Base-by-base conservation (phyloP, 805 yeast genomes). In the Myxozyma vanderwaltii region DNA sequence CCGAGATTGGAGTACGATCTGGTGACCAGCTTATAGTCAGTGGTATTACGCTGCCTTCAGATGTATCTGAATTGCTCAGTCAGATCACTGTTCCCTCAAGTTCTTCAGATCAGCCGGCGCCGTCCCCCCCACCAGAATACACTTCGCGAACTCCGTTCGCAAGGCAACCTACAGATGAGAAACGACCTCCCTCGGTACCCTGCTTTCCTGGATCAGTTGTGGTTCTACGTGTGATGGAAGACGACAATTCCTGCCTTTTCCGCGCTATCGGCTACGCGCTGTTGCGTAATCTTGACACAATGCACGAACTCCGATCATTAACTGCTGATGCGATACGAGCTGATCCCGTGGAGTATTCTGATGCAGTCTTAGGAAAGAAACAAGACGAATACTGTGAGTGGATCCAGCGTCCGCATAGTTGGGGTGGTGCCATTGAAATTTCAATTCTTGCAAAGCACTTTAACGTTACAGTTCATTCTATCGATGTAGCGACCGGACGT, bases 341-440 rank as follows among this genome's bases (percentile, higher is more conserved):
- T 2, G 74, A 82, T 58, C 77, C 80, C 21, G 73, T 71, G 0
- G 77, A 75, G 17, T 87, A 82, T 69, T 77, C 76, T 49, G 85
- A 79, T 39, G 86, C 82, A 0, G 79, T 86, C 2, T 73, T 88
- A 48, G 91, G 88, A 2, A 76, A 76, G 59, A 72, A 79, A 0
- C 70, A 74, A 1, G 67, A 69, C 0, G 79, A 81, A 8, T 88
- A 88, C 68, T 72, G 80, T 35, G 62, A 72, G 5, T 88, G 94
- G 92, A 88, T 88, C 23, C 64, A 69, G 47, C 74, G 78, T 56
- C 79, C 78, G 19, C 82, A 78, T 36, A 79, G 86, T 17, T 88
- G 94, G 95, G 95, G 95, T 31, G 95, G 95, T 5, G 92, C 89
- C 1, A 86, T 88, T 49, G 95, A 88, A 69, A 72, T 87, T 47